Evolutionary conservation across 1,284 basidiomycete species (phyloP).

Genomic region (Serendipita sp.): DNA sequence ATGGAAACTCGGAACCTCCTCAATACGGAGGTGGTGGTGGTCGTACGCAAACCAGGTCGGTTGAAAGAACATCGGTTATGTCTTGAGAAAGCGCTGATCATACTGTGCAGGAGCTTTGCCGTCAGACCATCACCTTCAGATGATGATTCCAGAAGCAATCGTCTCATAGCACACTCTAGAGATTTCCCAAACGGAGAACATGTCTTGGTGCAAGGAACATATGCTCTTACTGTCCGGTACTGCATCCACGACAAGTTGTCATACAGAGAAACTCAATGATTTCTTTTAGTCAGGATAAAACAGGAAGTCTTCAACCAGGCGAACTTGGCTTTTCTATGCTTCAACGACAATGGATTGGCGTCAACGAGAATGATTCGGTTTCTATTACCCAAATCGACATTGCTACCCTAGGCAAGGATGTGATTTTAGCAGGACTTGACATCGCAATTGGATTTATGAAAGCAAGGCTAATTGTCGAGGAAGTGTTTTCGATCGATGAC

Average conservation of each 20-base stretch:
- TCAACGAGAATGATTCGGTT: conserved; percentile 62
- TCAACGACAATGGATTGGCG: conserved; percentile 75
- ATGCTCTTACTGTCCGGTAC: conserved; percentile 58
- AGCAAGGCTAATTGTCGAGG: conserved; percentile 47
- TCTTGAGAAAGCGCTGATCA: neutral
- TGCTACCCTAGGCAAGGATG: conserved; percentile 41
- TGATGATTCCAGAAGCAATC: conserved; percentile 54
- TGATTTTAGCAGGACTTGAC: conserved; percentile 65
- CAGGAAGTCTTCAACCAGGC: conserved; percentile 47
- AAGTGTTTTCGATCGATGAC: conserved; percentile 74
- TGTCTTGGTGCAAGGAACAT: conserved; percentile 57
- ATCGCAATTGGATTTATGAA: conserved; percentile 65
- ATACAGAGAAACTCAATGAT: conserved; percentile 4
- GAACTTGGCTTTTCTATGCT: conserved; percentile 52
- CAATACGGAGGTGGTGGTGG: neutral
- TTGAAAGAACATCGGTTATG: neutral
- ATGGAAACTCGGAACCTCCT: neutral
- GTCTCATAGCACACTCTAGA: conserved; percentile 57
- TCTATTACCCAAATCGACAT: conserved; percentile 52
- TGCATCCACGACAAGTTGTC: conserved; percentile 17
- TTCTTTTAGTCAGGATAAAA: conserved; percentile 53
- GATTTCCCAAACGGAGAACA: conserved; percentile 65
- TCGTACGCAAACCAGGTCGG: neutral
- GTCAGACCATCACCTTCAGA: conserved; percentile 28
- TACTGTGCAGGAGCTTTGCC: neutral